Conservation (phyloP, 495 filamentous ascomycete species). For the Staphylotrichum longicolle region DNA sequence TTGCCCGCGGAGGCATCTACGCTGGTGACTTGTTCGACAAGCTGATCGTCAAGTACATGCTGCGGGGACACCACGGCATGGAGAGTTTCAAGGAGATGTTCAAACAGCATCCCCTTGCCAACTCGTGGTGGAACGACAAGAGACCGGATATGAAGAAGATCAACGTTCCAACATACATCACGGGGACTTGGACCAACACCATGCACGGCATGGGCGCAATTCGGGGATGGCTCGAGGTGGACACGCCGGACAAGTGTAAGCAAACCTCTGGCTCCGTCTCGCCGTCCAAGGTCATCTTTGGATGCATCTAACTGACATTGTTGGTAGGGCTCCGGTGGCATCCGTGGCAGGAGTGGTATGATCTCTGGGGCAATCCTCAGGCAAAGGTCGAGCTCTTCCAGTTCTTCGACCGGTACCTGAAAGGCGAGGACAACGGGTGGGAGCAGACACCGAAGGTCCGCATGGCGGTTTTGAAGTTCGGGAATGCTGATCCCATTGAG, state of each 20-base stretch:
- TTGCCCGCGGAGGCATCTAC: slow-evolving; percentile 6
- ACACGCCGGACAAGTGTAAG: slow-evolving; percentile 4
- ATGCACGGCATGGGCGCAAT: slow-evolving; percentile 10
- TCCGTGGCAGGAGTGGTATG: slow-evolving; percentile 10
- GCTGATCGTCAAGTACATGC: slow-evolving; percentile 12
- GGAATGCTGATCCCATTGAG: neutral
- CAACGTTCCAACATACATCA: slow-evolving; percentile 6
- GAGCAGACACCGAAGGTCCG: slow-evolving; percentile 4
- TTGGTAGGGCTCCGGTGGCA: slow-evolving; percentile 1
- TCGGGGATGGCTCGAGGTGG: slow-evolving; percentile 7
- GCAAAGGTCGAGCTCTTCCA: slow-evolving; percentile 4
- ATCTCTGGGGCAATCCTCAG: slow-evolving; percentile 6
- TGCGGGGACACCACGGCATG: slow-evolving; percentile 6
- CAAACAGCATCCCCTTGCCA: slow-evolving; percentile 6
- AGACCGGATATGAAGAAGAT: slow-evolving; percentile 1
- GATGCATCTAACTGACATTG: no score
- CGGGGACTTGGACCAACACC: slow-evolving; percentile 8
- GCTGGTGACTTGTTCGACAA: slow-evolving; percentile 6
- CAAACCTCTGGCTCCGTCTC: no score
- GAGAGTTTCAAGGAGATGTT: slow-evolving; percentile 6
- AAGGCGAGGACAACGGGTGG: slow-evolving; percentile 10
- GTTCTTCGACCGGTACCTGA: slow-evolving; percentile 10
- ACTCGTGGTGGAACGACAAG: slow-evolving; percentile 10
- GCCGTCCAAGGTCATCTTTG: no score
- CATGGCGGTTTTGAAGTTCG: slow-evolving; percentile 6